phyloP scores from a whole-genome alignment of 139 green algal genomes.

The Chlamydomonas schloesseri region DNA sequence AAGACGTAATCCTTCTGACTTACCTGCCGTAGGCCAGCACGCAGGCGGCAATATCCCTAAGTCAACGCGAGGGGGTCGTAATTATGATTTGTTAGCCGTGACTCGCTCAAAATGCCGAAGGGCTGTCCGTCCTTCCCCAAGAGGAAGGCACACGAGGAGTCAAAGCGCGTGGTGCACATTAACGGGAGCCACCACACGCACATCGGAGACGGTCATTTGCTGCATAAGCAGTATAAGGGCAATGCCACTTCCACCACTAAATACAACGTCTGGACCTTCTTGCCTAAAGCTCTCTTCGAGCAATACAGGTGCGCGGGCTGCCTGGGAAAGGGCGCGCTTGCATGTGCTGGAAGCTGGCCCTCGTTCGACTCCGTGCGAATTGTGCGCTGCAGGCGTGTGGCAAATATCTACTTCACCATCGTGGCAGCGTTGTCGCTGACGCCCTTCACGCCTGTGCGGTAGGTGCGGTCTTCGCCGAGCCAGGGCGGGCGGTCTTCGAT shows the following conservation, averaged over 20 bases:
- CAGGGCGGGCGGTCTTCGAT: background rate
- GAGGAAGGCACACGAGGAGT: background rate
- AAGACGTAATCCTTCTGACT: no score
- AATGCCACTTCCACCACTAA: constrained; percentile 80
- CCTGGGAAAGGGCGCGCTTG: background rate
- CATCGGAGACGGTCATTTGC: no score
- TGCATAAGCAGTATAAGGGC: constrained; percentile 40
- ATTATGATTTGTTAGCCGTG: no score
- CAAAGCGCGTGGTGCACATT: constrained; percentile 18
- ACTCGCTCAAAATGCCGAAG: no score
- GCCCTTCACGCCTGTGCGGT: constrained; percentile 68
- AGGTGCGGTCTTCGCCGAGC: constrained; percentile 6
- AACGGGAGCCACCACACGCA: constrained; percentile 10
- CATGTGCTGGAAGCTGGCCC: background rate
- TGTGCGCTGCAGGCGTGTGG: constrained; percentile 65
- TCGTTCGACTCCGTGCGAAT: background rate
- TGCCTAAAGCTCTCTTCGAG: constrained; percentile 80
- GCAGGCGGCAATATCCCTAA: no score
- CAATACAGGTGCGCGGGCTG: constrained; percentile 63
- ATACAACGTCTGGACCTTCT: constrained; percentile 78
- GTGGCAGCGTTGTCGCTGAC: constrained; percentile 79
- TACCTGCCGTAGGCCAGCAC: no score
- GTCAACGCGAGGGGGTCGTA: no score
- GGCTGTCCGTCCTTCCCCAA: background rate
- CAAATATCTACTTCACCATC: constrained; percentile 87